Evolutionary conservation across 1,139 yeast species (phyloP), one percentile per base, ranked within the genome.

Genomic region (Saccharomyces hybrid): DNA sequence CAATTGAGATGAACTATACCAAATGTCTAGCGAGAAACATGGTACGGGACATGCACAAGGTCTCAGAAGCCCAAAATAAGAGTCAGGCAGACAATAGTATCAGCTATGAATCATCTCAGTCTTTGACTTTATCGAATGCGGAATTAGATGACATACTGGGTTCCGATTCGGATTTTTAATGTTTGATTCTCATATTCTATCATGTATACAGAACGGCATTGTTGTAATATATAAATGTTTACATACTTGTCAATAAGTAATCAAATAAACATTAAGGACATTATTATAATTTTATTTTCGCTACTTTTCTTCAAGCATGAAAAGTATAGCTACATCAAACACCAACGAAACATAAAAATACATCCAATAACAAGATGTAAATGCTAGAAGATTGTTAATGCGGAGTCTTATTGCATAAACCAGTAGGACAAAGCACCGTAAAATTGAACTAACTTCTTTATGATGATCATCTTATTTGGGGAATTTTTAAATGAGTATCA

Each of bases 1-100:
- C 56, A 16, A 61, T 64, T n/a, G 64, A 59, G 5, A 66, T 67
- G 66, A 66, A 66, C 51, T 59, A 64, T 47, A 57, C 55, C 2
- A 59, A 62, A 50, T 63, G 69, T 49, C 57, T 64, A 14, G 66
- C 67, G 5, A 49, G 60, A 47, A 59, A 60, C 16, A 41, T 24
- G 32, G 26, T 28, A 24, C 19, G 31, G 24, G 14, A 26, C 19
- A 24, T 16, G 26, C n/a, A 21, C 19, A 42, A 32, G 12, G 19
- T 41, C 5, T 12, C 12, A 8, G 50, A 42, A n/a, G 21, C 29
- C 9, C 42, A 29, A 7, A 47, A 50, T 4, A 34, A 14, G 32
- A 44, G 21, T 7, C 14, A 3, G 12, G 12, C 38, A 11, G 34
- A 24, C n/a, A 49, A 16, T 11, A 21, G 34, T 12, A 26, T 42